Evolutionary conservation across 805 yeast species (phyloP), one percentile per base, ranked within the genome.

Genomic region (Scheffersomyces ergatensis): DNA sequence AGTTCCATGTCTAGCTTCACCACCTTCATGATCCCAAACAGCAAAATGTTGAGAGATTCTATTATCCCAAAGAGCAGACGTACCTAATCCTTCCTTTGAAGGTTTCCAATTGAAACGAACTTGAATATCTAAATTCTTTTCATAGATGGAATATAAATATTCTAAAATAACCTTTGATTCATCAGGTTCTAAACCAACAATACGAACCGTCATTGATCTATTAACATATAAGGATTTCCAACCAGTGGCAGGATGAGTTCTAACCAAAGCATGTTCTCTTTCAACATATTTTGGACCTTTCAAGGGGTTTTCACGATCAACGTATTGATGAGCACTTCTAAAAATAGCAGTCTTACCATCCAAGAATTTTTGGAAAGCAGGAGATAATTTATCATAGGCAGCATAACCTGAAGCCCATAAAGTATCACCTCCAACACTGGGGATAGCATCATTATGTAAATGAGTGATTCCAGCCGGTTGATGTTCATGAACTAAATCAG

Each of bases 231-330:
- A 59, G 0, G 80, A 63, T 58, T 80, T 81, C 77, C 79, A 70
- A 34, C 83, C 83, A 23, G 85, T 80, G 12, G 74, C 82, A 9
- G 86, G 85, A 49, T 82, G 82, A 29, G 83, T 77, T 62, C 85
- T 72, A 26, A 81, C 73, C 17, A 81, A 46, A 2, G 84, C 84
- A 58, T 81, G 86, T 43, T 70, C 76, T 57, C 82, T 70, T 48
- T 71, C 80, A 40, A 78, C 63, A 39, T 67, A 67, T 43, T 67
- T 67, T 15, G 71, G 72, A 13, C 76, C 74, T 41, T 59, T 59
- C 19, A 77, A 65, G 16, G 78, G 80, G 21, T 67, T 65, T 19
- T 70, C 61, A 43, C 77, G 65, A 40, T 72, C 70, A 26, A 64
- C 51, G 44, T 67, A 69, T 27, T 60, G 57, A 46, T 74, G 74